phyloP scores from a whole-genome alignment of 768 basidiomycete species.

The Macrolepiota albuminosa region DNA sequence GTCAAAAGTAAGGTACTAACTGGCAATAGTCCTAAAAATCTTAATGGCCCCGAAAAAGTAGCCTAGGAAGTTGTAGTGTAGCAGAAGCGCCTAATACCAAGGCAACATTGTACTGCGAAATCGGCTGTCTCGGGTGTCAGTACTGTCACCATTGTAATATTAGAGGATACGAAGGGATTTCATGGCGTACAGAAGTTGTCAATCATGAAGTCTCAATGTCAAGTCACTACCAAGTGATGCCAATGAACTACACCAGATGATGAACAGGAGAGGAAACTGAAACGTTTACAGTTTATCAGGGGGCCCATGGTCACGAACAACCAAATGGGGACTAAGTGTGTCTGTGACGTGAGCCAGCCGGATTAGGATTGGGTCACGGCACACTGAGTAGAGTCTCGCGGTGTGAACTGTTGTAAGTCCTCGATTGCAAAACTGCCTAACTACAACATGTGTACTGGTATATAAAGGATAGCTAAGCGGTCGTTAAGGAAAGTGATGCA shows the following conservation, averaged over 20 bases:
- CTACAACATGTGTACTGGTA: no score
- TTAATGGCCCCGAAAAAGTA: not conserved
- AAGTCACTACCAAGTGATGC: not conserved
- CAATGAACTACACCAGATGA: not conserved
- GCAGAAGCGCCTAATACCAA: not conserved
- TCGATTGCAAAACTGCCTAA: no score
- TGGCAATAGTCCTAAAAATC: not conserved
- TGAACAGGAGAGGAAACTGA: no score
- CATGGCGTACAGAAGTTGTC: not conserved
- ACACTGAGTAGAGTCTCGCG: no score
- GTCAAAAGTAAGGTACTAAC: not conserved
- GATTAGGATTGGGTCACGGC: no score
- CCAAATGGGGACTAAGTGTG: no score
- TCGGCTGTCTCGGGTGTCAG: not conserved
- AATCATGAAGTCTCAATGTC: not conserved
- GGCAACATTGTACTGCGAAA: not conserved
- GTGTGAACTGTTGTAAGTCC: no score
- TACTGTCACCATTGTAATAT: not conserved
- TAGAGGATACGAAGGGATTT: not conserved
- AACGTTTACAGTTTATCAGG: no score
- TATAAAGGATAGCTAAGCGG: no score
- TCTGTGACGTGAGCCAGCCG: no score
- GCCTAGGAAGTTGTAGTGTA: not conserved
- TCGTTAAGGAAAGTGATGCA: no score
- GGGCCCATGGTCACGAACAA: no score